Evolutionary conservation across 331 rosid species (phyloP).

Genomic region (Phaseolus coccineus): DNA sequence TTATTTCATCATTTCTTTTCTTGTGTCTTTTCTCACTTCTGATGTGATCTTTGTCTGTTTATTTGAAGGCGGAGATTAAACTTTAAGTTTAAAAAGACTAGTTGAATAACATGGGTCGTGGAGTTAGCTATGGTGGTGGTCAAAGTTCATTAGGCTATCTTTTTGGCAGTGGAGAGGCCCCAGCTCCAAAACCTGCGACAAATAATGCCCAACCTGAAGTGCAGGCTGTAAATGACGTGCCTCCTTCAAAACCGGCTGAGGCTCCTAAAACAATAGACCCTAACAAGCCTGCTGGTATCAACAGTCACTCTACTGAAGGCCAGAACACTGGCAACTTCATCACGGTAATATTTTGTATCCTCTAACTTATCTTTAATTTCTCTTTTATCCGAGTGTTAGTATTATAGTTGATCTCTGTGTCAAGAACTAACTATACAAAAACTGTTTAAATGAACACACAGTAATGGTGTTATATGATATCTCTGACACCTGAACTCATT

Average conservation of each 20-base stretch:
- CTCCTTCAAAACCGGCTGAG: slow-evolving; percentile 69
- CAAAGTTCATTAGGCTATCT: slow-evolving; percentile 97
- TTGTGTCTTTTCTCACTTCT: slow-evolving; percentile 1
- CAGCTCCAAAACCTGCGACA: slow-evolving; percentile 58
- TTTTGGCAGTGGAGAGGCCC: slow-evolving; percentile 93
- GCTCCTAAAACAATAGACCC: slow-evolving; percentile 62
- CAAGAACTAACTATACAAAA: background rate
- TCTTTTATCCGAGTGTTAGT: slow-evolving; percentile 9
- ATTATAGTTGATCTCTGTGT: background rate
- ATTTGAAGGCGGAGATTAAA: slow-evolving; percentile 34
- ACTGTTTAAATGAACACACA: background rate
- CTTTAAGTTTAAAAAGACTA: slow-evolving; percentile 34
- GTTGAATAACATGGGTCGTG: slow-evolving; percentile 88
- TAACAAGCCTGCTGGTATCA: slow-evolving; percentile 93
- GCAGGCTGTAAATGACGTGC: slow-evolving; percentile 46
- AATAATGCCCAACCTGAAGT: slow-evolving; percentile 61
- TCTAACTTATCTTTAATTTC: slow-evolving; percentile 3
- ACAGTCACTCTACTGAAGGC: slow-evolving; percentile 89
- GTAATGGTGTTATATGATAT: background rate
- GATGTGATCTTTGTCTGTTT: slow-evolving; percentile 27
- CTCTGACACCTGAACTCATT: background rate
- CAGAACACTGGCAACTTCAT: slow-evolving; percentile 97
- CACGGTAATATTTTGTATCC: slow-evolving; percentile 62
- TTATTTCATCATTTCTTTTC: background rate
- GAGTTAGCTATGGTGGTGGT: slow-evolving; percentile 98